Base-by-base conservation (phyloP, 169 alveolate species). In the Theileria sp. region DNA sequence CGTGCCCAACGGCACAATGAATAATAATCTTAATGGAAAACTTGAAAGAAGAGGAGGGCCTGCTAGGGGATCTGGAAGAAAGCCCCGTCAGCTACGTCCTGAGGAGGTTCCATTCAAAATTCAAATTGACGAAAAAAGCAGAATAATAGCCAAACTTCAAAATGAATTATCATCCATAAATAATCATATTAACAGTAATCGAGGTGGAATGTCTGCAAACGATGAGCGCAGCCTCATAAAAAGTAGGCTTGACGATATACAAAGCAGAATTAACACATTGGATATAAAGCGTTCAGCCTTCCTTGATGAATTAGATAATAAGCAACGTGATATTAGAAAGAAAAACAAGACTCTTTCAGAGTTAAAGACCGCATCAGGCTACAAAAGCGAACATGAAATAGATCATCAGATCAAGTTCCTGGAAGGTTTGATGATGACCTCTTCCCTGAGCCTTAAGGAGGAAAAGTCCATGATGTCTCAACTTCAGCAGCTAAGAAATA, bases 401-500 rank as follows among this genome's bases (percentile, higher is more conserved):
- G 91, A 90, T 38, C 88, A 87, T 50, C 87, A 82, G 78, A 87
- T 90, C 36, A 75, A 73, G 75, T 88, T 82, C 73, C 80, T 90
- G n/a, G 94, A 90, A 80, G 84, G 73, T 30, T 79, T 80, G 56
- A 81, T 90, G 81, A 86, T 82, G 93, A 90, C 94, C 23, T 82
- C 94, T 12, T 85, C 93, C 19, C 81, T 90, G 73, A 77, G 92
- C 38, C 81, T 90, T 23, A 90, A 90, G 83, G 94, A 90, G 81
- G 94, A 90, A 77, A 90, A 90, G 85, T 34, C 84, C 51, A 80
- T 90, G 84, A 80, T 90, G 72, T 79, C 77, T 67, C 92, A 90
- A 73, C 81, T 90, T 0, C 93, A 83, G 73, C 91, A 87, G 70
- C 56, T 90, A 69, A 86, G 89, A 38, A 81, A 83, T 60, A 84